phyloP scores from a whole-genome alignment of 805 yeast species.

The Komagataella ulmi region DNA sequence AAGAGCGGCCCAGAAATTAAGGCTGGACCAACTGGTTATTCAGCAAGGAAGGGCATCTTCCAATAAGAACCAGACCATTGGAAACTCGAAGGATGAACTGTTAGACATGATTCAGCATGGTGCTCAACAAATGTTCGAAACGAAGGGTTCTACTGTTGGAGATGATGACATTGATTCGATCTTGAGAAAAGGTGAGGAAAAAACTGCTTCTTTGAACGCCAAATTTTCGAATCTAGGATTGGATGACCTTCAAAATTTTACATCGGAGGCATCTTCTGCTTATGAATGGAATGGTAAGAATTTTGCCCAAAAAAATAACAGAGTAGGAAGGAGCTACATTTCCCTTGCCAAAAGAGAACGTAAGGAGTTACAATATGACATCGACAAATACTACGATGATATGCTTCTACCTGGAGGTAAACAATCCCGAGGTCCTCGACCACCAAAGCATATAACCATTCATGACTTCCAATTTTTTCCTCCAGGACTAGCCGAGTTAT shows the following conservation, averaged over 20 bases:
- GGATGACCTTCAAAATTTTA: conserved; percentile 66
- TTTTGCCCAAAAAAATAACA: conserved; percentile 49
- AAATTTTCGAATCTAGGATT: conserved; percentile 58
- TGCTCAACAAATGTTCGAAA: conserved; percentile 49
- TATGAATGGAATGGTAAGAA: conserved; percentile 86
- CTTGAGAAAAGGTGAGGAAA: conserved; percentile 45
- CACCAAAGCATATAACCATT: conserved; percentile 72
- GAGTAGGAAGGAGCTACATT: conserved; percentile 56
- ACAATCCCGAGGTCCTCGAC: conserved; percentile 47
- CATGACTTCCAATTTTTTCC: conserved; percentile 91
- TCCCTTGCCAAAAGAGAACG: conserved; percentile 79
- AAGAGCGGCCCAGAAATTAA: conserved; percentile 86
- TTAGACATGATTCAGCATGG: conserved; percentile 77
- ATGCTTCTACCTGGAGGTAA: conserved; percentile 65
- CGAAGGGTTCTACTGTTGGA: conserved; percentile 11
- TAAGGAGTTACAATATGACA: conserved; percentile 50
- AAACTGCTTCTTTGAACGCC: conserved; percentile 45
- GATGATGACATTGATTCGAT: conserved; percentile 53
- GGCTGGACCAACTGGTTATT: conserved; percentile 88
- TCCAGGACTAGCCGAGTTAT: conserved; percentile 56
- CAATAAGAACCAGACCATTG: conserved; percentile 20
- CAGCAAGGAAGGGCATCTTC: conserved; percentile 58
- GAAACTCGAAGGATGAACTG: conserved; percentile 54
- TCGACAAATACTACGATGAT: conserved; percentile 37
- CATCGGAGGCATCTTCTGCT: conserved; percentile 48